Evolutionary conservation across 2,329 filamentous ascomycete genomes (phyloP).

Genomic region (Bipolaris oryzae): DNA sequence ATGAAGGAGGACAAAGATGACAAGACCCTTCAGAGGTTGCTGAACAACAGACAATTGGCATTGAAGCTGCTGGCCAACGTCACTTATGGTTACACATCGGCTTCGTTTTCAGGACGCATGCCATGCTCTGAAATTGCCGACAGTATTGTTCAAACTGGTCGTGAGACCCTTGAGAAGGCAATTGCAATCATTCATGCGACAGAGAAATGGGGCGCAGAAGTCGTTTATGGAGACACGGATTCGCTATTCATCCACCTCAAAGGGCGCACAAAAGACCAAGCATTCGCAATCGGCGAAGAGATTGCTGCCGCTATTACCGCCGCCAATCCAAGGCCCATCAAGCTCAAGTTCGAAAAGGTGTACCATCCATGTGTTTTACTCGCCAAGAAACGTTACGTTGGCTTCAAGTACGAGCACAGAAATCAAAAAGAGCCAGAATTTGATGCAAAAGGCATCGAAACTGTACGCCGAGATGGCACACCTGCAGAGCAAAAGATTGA

Average conservation of each 20-base stretch:
- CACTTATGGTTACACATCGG: constrained; percentile 96
- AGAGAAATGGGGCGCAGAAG: constrained; percentile 87
- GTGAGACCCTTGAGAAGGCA: constrained; percentile 92
- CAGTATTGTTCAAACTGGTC: constrained; percentile 94
- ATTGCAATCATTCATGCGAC: constrained; percentile 92
- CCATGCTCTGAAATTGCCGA: constrained; percentile 97
- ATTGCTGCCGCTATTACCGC: constrained; percentile 87
- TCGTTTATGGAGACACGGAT: constrained; percentile 98
- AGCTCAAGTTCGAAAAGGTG: constrained; percentile 98
- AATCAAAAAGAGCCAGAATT: constrained; percentile 82
- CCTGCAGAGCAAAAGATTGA: constrained; percentile 96
- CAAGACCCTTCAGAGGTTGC: constrained; percentile 78
- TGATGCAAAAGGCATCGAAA: constrained; percentile 98
- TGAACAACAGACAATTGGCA: constrained; percentile 93
- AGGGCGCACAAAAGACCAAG: constrained; percentile 83
- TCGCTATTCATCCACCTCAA: constrained; percentile 90
- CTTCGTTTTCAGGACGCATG: constrained; percentile 96
- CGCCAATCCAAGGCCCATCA: constrained; percentile 88
- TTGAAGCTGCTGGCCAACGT: constrained; percentile 98
- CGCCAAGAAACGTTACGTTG: constrained; percentile 97
- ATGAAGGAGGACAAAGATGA: constrained; percentile 96
- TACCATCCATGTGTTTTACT: constrained; percentile 94
- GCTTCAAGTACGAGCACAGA: constrained; percentile 89
- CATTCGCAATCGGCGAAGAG: constrained; percentile 90
- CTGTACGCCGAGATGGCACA: constrained; percentile 90